Conservation (phyloP, 306 rosid species). For the Hylodesmum podocarpum region DNA sequence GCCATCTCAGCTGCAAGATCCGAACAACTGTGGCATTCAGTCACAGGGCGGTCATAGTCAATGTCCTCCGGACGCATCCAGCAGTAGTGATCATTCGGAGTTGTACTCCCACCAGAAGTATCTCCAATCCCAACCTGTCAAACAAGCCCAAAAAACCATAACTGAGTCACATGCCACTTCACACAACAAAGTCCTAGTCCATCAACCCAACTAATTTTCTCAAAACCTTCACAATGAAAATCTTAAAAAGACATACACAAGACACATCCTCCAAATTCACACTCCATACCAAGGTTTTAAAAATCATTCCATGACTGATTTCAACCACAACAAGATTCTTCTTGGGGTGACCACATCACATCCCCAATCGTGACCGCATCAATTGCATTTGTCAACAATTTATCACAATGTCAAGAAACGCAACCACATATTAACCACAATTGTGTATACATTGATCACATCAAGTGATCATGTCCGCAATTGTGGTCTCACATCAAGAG, state of each 20-base stretch:
- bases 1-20: slow-evolving; percentile 99
- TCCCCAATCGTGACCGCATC: neutral
- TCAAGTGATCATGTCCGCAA: too few relatives aligned
- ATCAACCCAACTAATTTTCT: neutral
- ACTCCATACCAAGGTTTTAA: neutral
- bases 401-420: too few relatives aligned
- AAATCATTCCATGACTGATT: neutral
- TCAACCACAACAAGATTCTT: neutral
- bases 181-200: neutral
- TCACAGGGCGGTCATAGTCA: slow-evolving; percentile 79
- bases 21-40: slow-evolving; percentile 56
- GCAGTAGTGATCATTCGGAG: slow-evolving; percentile 92
- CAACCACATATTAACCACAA: too few relatives aligned
- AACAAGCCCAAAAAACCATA: neutral
- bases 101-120: slow-evolving; percentile 76
- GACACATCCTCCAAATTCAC: neutral
- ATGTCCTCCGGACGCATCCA: slow-evolving; percentile 99
- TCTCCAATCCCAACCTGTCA: slow-evolving; percentile 80
- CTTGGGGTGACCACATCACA: neutral
- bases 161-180: neutral
- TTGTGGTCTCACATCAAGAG: too few relatives aligned
- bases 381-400: neutral
- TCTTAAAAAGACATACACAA: neutral
- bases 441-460: too few relatives aligned
- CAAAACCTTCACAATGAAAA: neutral